phyloP scores from a whole-genome alignment of 2,329 filamentous ascomycete genomes.

The Cylindrodendrum hubeiense region DNA sequence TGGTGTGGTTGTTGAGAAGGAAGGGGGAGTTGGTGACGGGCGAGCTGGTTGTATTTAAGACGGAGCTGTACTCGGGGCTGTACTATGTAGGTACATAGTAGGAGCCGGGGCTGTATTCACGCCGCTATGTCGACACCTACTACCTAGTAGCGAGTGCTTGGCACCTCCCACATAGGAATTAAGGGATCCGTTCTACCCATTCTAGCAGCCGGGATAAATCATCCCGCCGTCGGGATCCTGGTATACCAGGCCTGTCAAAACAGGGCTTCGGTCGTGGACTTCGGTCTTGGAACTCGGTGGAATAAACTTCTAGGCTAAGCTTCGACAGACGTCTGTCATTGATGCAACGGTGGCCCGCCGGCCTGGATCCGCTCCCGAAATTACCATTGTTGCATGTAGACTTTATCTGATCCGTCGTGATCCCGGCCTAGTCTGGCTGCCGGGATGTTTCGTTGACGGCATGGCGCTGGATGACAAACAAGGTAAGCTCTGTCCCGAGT shows the following conservation, averaged over 20 bases:
- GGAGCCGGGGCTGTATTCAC: not conserved
- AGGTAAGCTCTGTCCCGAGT: not conserved
- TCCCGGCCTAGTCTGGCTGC: slow-evolving; percentile 9
- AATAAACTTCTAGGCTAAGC: slow-evolving; percentile 12
- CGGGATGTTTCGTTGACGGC: not conserved
- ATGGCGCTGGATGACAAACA: not conserved
- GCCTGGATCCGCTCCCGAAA: slow-evolving; percentile 37
- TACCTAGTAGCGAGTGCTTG: too few relatives aligned
- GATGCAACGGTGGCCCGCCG: slow-evolving; percentile 29
- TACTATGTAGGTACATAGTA: not conserved
- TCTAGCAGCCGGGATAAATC: slow-evolving; percentile 10
- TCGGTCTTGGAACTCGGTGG: not conserved
- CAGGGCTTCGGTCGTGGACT: not conserved
- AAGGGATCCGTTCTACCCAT: not conserved
- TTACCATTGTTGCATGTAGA: slow-evolving; percentile 34
- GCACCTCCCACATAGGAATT: not conserved
- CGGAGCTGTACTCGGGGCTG: not conserved
- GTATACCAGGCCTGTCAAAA: not conserved
- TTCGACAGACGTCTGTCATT: slow-evolving; percentile 7
- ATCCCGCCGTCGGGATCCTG: slow-evolving; percentile 11
- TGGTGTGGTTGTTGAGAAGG: not conserved
- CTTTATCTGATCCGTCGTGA: slow-evolving; percentile 39
- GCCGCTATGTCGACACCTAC: not conserved
- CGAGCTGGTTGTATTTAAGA: slow-evolving; percentile 16
- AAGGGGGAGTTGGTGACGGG: not conserved